phyloP scores from a whole-genome alignment of 331 rosid species.

The Rosa hybrid region DNA sequence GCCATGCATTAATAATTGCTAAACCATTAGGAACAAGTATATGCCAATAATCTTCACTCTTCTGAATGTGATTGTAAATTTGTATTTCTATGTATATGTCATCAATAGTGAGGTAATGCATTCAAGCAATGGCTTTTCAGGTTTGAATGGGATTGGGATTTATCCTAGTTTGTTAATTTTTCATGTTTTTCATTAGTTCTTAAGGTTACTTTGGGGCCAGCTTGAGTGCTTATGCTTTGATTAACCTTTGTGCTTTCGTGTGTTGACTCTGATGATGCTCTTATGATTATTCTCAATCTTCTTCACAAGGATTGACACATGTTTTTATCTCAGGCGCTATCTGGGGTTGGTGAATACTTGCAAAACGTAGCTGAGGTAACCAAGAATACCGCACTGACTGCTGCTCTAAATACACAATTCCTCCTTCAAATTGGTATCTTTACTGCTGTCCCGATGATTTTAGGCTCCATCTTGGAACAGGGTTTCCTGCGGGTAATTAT shows the following conservation, averaged over 20 bases:
- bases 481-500: constrained; percentile 80
- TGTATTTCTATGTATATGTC: background rate
- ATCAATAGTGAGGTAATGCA: background rate
- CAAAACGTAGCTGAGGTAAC: constrained; percentile 53
- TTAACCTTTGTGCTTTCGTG: background rate
- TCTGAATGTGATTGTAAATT: background rate
- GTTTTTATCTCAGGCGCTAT: constrained; percentile 63
- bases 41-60: background rate
- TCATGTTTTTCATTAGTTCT: background rate
- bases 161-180: background rate
- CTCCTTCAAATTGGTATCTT: constrained; percentile 88
- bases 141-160: background rate
- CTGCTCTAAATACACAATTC: constrained; percentile 81
- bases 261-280: background rate
- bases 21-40: background rate
- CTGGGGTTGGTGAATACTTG: constrained; percentile 84
- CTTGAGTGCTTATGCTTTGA: background rate
- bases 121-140: background rate
- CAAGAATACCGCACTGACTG: constrained; percentile 66
- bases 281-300: background rate
- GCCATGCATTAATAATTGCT: background rate
- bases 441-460: constrained; percentile 90
- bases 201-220: background rate
- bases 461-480: constrained; percentile 81
- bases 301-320: background rate